A percentile compares a stretch with the other conserved stretches of the same genome.
phyloP scores from a whole-genome alignment of 306 rosid species.

The Hippophae tibetana region DNA sequence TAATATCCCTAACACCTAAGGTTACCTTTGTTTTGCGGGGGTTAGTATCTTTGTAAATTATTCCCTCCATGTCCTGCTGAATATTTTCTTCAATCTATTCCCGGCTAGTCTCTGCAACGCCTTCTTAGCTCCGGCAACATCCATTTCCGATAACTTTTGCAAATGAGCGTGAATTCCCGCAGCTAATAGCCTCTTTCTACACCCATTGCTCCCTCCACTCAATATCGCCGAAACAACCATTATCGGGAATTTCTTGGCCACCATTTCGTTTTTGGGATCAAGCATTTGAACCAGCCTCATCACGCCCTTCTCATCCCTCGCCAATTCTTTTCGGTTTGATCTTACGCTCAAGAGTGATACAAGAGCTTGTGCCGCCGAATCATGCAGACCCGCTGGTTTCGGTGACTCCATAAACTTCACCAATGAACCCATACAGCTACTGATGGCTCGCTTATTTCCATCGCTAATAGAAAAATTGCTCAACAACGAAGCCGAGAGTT shows the following conservation, averaged over 20 bases:
- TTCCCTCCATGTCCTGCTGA: conserved; percentile 48
- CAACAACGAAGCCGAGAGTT: conserved; percentile 36
- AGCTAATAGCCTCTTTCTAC: conserved; percentile 32
- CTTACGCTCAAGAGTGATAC: conserved; percentile 33
- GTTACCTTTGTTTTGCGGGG: conserved; percentile 34
- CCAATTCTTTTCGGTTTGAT: conserved; percentile 44
- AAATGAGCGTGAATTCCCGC: conserved; percentile 38
- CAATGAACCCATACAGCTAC: conserved; percentile 37
- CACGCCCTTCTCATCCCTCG: conserved; percentile 46
- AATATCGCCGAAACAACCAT: conserved; percentile 26
- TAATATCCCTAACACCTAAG: conserved; percentile 5
- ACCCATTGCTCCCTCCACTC: conserved; percentile 39
- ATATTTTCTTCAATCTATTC: conserved; percentile 30
- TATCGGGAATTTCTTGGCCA: conserved; percentile 23
- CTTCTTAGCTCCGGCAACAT: conserved; percentile 43
- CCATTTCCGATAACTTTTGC: conserved; percentile 33
- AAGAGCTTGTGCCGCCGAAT: conserved; percentile 35
- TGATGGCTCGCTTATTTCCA: conserved; percentile 49
- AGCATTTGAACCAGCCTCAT: conserved; percentile 45
- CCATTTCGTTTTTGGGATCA: conserved; percentile 32
- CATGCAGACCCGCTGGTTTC: conserved; percentile 44
- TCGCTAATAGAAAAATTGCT: conserved; percentile 29
- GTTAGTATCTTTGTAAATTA: conserved; percentile 23
- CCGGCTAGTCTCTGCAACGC: conserved; percentile 47
- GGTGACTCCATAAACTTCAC: conserved; percentile 53